Conservation (phyloP, 2,329 filamentous ascomycete species). For the Rhinocladiella similis region DNA sequence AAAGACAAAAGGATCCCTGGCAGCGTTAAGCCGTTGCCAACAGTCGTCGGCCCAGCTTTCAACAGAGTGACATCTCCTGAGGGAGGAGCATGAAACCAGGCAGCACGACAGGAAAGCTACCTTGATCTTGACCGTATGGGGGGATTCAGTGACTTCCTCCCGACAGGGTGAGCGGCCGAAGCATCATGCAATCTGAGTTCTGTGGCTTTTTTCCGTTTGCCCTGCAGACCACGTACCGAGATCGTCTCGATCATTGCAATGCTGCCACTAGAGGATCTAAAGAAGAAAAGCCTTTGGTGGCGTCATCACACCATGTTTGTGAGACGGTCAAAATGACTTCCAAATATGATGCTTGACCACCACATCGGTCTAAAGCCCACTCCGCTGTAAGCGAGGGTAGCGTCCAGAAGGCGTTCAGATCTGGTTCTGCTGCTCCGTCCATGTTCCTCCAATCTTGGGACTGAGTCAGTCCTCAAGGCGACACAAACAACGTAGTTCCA, state of each 20-base stretch:
- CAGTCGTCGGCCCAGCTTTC: neutral
- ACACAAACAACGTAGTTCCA: neutral
- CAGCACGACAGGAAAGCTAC: neutral
- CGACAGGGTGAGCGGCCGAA: neutral
- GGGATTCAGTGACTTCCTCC: neutral
- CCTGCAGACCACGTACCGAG: constrained; percentile 7
- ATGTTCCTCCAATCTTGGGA: neutral
- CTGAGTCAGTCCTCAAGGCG: neutral
- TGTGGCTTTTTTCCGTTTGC: constrained; percentile 2
- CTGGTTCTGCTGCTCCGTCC: neutral
- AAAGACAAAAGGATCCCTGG: no score
- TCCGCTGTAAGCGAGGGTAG: neutral
- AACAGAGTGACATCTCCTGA: neutral
- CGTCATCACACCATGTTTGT: neutral
- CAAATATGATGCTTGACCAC: neutral
- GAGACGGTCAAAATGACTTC: neutral
- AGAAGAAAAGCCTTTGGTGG: neutral
- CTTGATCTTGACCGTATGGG: constrained; percentile 1
- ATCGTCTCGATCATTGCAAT: constrained; percentile 6
- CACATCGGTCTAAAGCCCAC: neutral
- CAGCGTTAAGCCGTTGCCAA: no score
- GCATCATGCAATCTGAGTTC: constrained; percentile 3
- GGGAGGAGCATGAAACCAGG: neutral
- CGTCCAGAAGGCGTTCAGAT: neutral
- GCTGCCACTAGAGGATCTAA: constrained; percentile 1